Conservation (phyloP, 129 eudicot genomes). For the Pittosporum tobira region DNA sequence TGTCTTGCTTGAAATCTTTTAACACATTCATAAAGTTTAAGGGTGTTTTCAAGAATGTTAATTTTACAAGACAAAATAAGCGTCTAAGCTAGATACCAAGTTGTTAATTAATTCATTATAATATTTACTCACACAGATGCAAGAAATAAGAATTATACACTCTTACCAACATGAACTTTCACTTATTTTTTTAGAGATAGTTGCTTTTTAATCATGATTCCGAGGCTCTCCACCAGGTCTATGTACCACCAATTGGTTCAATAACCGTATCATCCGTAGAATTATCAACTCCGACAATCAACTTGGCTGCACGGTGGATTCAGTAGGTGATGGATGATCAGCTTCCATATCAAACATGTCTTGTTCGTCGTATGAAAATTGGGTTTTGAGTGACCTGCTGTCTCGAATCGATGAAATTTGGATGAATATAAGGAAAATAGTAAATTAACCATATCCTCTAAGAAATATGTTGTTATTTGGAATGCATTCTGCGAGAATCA, state of each 20-base stretch:
- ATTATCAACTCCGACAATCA: constrained; percentile 30
- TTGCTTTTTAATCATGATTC: constrained; percentile 48
- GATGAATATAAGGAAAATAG: constrained; percentile 11
- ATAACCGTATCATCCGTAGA: constrained; percentile 14
- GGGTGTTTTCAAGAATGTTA: no score
- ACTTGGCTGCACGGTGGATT: constrained; percentile 27
- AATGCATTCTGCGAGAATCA: constrained; percentile 76
- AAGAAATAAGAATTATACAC: no score
- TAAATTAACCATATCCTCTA: constrained; percentile 89
- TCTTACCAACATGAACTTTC: no score
- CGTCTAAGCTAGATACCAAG: no score
- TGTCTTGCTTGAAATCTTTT: no score
- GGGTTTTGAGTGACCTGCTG: constrained; percentile 55
- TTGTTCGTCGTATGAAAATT: constrained; percentile 22
- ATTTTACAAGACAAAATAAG: no score
- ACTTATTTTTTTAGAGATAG: constrained; percentile 14
- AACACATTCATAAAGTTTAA: no score
- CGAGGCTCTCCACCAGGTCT: constrained; percentile 18
- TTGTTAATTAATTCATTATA: no score
- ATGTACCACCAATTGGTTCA: constrained; percentile 21
- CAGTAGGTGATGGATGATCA: constrained; percentile 35
- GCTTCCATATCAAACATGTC: constrained; percentile 49
- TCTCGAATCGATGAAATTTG: constrained; percentile 54
- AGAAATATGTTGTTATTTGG: constrained; percentile 75
- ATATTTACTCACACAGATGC: no score